Evolutionary conservation across 345 rosid genomes (phyloP), one percentile per base, ranked within the genome.

Genomic region (Sisymbrium irio): DNA sequence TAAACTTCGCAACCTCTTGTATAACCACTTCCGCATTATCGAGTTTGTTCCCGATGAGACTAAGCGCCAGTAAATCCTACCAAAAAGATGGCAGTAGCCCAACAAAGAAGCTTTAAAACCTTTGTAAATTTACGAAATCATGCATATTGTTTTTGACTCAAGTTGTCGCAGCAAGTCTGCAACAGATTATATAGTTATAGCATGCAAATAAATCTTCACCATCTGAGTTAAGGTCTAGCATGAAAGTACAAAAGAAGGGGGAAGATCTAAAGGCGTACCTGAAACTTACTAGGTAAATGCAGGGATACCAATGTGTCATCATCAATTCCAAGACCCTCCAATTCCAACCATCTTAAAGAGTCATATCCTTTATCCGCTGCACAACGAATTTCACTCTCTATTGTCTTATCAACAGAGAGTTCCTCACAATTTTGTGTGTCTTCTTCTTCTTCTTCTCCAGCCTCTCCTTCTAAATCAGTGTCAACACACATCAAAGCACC

Each of bases 401-500:
- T 56, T 7, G 83, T 70, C 72, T 87, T 89, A 61, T 77, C 69
- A 47, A 80, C 78, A 58, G 82, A 73, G 72, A 77, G 69, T 73
- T 82, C 77, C 39, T 68, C 75, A 51, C 51, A 44, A 28, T 67
- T 67, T 28, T 75, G 85, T n/a, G 9, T 18, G 2, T 56, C 78
- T 9, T 69, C 78, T 4, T 59, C 60, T 71, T 72, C n/a, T n/a
- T n/a, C n/a, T n/a, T n/a, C n/a, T n/a, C n/a, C n/a, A n/a, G n/a
- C 89, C 60, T 14, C 71, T 0, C 72, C 63, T 33, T 78, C 69
- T 14, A 75, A 40, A 70, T 83, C 87, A 46, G 63, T 59, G 69
- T 86, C 90, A 27, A 94, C 87, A 81, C 98, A 87, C 97, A 94
- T 94, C 70, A 91, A 73, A 44, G 95, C 74, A 74, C 86, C 97